Evolutionary conservation across 2,329 filamentous ascomycete genomes (phyloP).

Genomic region (Fusarium beomiforme): DNA sequence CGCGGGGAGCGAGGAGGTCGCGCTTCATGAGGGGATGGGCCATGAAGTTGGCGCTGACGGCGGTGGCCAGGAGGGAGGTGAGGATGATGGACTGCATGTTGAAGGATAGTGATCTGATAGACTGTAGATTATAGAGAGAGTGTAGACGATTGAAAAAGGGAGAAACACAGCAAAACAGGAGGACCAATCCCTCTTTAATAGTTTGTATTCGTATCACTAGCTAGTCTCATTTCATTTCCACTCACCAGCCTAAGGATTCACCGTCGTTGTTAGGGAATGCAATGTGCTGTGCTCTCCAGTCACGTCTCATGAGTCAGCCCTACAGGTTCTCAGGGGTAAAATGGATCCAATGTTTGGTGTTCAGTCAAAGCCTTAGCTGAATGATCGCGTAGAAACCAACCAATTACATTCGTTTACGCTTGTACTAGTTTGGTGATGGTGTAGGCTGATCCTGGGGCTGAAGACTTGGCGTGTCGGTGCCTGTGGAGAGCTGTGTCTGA

Average conservation of each 20-base stretch:
- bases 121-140: neutral
- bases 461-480: neutral
- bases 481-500: neutral
- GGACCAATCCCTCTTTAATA: constrained; percentile 6
- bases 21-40: constrained; percentile 43
- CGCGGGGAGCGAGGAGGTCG: constrained; percentile 40
- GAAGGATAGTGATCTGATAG: neutral
- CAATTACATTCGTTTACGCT: rapidly evolving
- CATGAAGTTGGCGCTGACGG: constrained; percentile 42
- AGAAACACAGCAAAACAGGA: neutral
- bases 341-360: neutral
- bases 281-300: neutral
- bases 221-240: constrained; percentile 19
- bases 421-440: neutral
- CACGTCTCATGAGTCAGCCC: constrained; percentile 4
- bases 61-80: constrained; percentile 42
- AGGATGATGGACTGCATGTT: constrained; percentile 46
- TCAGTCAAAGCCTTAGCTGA: neutral
- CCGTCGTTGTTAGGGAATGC: neutral
- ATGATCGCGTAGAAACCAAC: rapidly evolving
- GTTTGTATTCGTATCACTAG: neutral
- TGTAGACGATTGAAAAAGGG: neutral
- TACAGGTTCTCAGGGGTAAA: neutral
- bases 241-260: neutral
- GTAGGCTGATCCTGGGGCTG: neutral